phyloP scores from a whole-genome alignment of 129 eudicot species.

The Heracleum sosnowskyi region DNA sequence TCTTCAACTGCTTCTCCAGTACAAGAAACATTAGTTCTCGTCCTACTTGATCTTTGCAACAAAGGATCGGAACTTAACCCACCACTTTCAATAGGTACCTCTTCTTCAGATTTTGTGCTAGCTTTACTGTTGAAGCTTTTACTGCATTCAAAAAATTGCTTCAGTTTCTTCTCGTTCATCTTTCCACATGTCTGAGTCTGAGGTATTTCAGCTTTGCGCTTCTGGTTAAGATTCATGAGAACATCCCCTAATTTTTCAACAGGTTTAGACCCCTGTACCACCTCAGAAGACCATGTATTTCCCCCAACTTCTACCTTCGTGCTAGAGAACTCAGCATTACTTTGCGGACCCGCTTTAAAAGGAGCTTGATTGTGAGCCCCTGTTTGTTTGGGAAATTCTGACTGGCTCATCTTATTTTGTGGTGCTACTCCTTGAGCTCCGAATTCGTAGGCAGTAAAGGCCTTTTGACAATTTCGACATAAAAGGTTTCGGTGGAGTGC shows the following conservation, averaged over 20 bases:
- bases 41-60: conserved; percentile 42
- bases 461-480: conserved; percentile 53
- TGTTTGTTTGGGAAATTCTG: conserved; percentile 12
- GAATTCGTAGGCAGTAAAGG: conserved; percentile 46
- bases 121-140: conserved; percentile 29
- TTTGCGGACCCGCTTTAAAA: background rate
- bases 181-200: conserved; percentile 24
- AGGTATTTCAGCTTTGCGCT: conserved; percentile 8
- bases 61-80: conserved; percentile 18
- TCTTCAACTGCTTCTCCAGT: conserved; percentile 3
- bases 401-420: conserved; percentile 11
- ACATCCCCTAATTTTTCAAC: conserved; percentile 1
- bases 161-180: conserved; percentile 32
- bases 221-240: background rate
- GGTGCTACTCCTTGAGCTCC: conserved; percentile 18
- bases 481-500: conserved; percentile 23
- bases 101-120: conserved; percentile 39
- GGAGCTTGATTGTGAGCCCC: conserved; percentile 15
- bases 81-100: conserved; percentile 13
- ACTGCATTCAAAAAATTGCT: conserved; percentile 30
- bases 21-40: conserved; percentile 44
- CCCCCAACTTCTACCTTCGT: conserved; percentile 6
- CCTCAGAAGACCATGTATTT: background rate
- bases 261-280: conserved; percentile 13
- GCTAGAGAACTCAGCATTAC: conserved; percentile 7